phyloP scores from a whole-genome alignment of 139 green algal species.

The Tetraselmis striata region DNA sequence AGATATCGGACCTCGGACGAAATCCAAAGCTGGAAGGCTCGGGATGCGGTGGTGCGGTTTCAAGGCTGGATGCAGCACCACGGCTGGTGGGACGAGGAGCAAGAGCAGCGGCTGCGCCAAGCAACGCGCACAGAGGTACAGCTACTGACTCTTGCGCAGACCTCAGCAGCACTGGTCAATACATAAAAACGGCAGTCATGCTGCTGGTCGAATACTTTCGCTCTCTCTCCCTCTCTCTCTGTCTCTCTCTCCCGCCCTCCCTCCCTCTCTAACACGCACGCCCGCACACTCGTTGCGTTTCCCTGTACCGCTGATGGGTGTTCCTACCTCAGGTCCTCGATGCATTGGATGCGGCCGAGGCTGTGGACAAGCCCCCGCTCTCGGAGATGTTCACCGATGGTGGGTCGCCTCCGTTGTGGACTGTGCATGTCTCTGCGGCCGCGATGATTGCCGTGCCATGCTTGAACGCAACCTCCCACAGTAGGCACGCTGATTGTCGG shows the following conservation, averaged over 20 bases:
- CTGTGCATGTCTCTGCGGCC: neutral
- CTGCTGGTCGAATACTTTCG: neutral
- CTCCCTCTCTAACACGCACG: no score
- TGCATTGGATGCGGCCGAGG: constrained; percentile 51
- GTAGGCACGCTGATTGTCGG: neutral
- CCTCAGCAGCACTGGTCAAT: no score
- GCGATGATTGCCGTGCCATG: neutral
- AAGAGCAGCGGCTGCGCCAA: constrained; percentile 42
- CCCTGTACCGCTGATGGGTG: no score
- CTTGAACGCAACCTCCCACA: no score
- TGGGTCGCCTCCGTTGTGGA: neutral
- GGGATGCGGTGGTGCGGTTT: constrained; percentile 79
- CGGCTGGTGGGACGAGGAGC: constrained; percentile 62
- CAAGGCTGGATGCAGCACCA: constrained; percentile 44
- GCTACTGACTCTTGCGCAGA: no score
- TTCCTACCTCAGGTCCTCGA: constrained; percentile 42
- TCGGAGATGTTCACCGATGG: constrained; percentile 66
- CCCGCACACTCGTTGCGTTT: no score
- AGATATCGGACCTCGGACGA: constrained; percentile 74
- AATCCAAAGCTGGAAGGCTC: constrained; percentile 65
- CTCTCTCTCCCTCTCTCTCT: neutral
- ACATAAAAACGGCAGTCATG: no score
- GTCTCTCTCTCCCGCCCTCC: no score
- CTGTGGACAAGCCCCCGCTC: constrained; percentile 53
- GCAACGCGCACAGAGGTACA: constrained; percentile 40